Percentiles rank a stretch among this genome's conserved stretches.
Evolutionary conservation across 2,329 filamentous ascomycete genomes (phyloP).

Genomic region (Cladorrhinum sp.): DNA sequence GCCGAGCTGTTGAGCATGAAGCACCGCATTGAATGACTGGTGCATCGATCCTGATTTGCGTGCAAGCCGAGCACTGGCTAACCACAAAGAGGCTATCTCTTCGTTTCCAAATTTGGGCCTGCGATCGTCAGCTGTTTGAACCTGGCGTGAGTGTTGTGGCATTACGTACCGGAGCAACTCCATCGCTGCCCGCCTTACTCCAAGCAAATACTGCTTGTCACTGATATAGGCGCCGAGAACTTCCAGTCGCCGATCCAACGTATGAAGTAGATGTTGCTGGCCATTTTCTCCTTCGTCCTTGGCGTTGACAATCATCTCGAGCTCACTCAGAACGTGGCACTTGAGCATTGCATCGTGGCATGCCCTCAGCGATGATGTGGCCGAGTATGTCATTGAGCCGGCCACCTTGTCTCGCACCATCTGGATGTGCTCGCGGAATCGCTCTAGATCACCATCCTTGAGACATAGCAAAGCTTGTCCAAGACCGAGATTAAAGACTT

Average conservation of each 20-base stretch:
- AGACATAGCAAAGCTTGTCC: conserved; percentile 65
- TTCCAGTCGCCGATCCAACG: conserved; percentile 75
- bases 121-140: conserved; percentile 31
- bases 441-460: conserved; percentile 46
- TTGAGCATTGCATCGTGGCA: conserved; percentile 83
- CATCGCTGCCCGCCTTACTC: conserved; percentile 84
- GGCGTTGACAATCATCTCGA: conserved; percentile 68
- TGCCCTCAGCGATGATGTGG: conserved; percentile 75
- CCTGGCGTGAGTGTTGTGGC: not conserved
- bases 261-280: conserved; percentile 46
- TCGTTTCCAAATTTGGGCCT: conserved; percentile 62
- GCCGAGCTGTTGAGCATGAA: conserved; percentile 80
- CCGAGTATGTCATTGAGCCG: conserved; percentile 69
- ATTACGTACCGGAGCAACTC: conserved; percentile 63
- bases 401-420: conserved; percentile 68
- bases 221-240: conserved; percentile 82
- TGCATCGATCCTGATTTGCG: conserved; percentile 80
- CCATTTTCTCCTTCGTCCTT: conserved; percentile 40
- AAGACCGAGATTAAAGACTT: conserved; percentile 80
- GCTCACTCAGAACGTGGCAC: conserved; percentile 81
- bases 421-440: conserved; percentile 57
- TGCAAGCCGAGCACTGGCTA: conserved; percentile 79
- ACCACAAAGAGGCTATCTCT: conserved; percentile 80
- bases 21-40: conserved; percentile 89
- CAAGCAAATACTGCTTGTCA: conserved; percentile 91